These are phyloP conservation scores for Termitomyces sp. DNA, from an alignment of 768 basidiomycete genomes.

Conservation along the genomic window DNA sequence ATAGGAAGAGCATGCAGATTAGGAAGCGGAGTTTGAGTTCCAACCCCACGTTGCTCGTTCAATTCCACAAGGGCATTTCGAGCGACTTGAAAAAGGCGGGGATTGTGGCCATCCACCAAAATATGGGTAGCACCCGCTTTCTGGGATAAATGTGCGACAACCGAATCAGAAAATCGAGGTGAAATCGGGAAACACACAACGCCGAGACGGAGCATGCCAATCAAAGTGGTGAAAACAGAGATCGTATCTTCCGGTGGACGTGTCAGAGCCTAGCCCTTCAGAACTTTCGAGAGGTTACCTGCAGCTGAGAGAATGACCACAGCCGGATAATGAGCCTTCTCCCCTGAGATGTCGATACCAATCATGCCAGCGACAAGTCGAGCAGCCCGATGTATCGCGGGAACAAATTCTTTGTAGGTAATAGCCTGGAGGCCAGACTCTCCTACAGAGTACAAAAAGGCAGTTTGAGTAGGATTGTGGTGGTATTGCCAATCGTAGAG, in stretches of 20 bases:
- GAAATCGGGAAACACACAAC: slow-evolving; percentile 1
- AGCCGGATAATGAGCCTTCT: background rate
- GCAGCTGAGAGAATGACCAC: background rate
- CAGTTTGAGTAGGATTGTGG: background rate
- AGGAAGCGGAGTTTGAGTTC: background rate
- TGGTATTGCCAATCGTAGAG: background rate
- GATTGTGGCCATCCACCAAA: background rate
- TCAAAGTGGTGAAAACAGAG: background rate
- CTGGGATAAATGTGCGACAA: slow-evolving; percentile 2
- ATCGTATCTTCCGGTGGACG: background rate
- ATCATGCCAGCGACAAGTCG: background rate
- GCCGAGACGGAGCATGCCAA: background rate
- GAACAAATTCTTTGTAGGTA: background rate
- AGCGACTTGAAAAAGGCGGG: background rate
- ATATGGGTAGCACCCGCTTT: background rate
- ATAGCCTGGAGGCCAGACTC: background rate
- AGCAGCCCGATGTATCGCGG: background rate
- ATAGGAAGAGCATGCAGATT: background rate
- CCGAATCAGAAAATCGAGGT: slow-evolving; percentile 2
- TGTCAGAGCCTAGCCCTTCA: no score
- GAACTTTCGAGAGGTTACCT: background rate
- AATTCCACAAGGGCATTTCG: background rate
- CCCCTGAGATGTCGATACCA: background rate
- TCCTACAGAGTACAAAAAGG: background rate
- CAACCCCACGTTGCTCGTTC: background rate